These are phyloP conservation scores for Saxophila tyrrhenica DNA, from an alignment of 495 filamentous ascomycete genomes.

Conservation along the genomic window DNA sequence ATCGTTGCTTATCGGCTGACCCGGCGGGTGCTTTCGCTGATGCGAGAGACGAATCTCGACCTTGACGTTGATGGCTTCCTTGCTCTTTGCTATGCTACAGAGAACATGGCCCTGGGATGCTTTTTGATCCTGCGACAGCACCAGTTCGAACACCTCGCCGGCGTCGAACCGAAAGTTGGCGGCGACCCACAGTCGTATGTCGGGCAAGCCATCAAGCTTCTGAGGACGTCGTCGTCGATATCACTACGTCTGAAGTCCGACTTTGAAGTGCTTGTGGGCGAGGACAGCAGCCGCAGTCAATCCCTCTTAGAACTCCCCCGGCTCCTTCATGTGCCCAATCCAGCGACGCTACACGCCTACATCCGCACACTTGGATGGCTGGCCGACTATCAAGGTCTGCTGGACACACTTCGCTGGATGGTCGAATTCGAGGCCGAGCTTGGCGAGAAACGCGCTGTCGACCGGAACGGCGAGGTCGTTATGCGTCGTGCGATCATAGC, in stretches of 20 bases:
- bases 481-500: slow-evolving; percentile 42
- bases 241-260: background rate
- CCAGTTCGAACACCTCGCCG: background rate
- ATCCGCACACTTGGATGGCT: slow-evolving; percentile 28
- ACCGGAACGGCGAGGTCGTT: slow-evolving; percentile 33
- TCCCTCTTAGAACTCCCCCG: background rate
- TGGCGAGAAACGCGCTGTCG: background rate
- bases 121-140: slow-evolving; percentile 4
- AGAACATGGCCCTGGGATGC: slow-evolving; percentile 6
- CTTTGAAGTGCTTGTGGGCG: background rate
- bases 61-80: slow-evolving; percentile 22
- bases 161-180: background rate
- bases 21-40: background rate
- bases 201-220: background rate
- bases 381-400: slow-evolving; percentile 24
- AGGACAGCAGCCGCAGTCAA: background rate
- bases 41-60: slow-evolving; percentile 15
- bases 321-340: slow-evolving; percentile 15
- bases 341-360: slow-evolving; percentile 26
- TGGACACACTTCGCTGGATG: slow-evolving; percentile 24
- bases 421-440: slow-evolving; percentile 16
- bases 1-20: slow-evolving; percentile 8
- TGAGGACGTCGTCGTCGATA: background rate
- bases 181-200: too few relatives aligned
- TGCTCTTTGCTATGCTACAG: slow-evolving; percentile 8